Evolutionary conservation across 2,329 filamentous ascomycete species (phyloP).

Genomic region (Rasamsonia emersonii): DNA sequence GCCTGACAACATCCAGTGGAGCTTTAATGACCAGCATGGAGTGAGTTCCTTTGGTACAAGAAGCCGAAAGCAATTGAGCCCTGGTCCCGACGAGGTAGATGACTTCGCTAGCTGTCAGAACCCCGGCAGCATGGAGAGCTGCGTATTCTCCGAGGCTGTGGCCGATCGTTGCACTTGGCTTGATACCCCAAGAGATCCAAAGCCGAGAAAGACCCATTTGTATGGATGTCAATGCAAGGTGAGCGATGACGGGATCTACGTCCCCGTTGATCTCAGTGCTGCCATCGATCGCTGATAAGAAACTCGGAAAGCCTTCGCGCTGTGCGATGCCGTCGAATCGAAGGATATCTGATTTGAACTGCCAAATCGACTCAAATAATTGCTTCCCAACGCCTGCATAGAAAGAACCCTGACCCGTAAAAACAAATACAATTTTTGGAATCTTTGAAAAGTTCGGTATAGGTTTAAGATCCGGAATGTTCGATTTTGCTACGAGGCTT

Average conservation of each 20-base stretch:
- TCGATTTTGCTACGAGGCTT: background rate
- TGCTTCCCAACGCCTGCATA: constrained; percentile 17
- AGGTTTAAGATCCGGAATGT: no score
- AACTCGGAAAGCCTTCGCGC: constrained; percentile 21
- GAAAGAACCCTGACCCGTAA: constrained; percentile 24
- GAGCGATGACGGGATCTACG: constrained; percentile 20
- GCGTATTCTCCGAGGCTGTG: constrained; percentile 35
- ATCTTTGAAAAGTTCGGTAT: constrained; percentile 1
- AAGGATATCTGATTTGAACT: constrained; percentile 23
- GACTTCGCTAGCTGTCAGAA: no score
- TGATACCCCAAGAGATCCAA: constrained; percentile 23
- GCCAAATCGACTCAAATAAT: constrained; percentile 15
- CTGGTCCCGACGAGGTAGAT: no score
- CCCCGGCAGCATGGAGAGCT: constrained; percentile 26
- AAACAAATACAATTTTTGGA: constrained; percentile 22
- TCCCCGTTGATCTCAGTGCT: constrained; percentile 12
- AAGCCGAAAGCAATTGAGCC: no score
- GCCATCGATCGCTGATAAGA: constrained; percentile 17
- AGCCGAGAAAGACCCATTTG: constrained; percentile 34
- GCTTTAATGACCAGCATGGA: no score
- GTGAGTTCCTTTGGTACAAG: no score
- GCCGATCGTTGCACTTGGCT: constrained; percentile 18
- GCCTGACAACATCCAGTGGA: no score
- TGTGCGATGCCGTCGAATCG: constrained; percentile 20
- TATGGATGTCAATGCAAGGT: constrained; percentile 31